phyloP scores from a whole-genome alignment of 2,329 filamentous ascomycete genomes.

The Colletotrichum spinosum region DNA sequence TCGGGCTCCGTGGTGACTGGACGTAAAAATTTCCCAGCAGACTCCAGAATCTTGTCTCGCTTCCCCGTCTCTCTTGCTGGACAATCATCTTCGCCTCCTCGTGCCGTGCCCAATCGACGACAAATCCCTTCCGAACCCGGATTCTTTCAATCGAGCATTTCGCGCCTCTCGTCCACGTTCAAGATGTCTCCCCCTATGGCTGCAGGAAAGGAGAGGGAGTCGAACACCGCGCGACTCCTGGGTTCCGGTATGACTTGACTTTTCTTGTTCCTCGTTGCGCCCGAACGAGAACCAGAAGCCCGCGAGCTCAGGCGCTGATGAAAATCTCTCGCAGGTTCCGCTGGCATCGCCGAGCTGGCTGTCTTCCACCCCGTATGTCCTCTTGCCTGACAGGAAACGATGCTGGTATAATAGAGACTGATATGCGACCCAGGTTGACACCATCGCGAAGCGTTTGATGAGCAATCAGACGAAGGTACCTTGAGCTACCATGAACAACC shows the following conservation, averaged over 20 bases:
- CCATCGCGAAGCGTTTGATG: conserved; percentile 98
- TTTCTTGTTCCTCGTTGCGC: conserved; percentile 3
- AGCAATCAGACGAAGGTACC: conserved; percentile 80
- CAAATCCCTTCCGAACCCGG: conserved; percentile 13
- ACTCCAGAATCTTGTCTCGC: conserved; percentile 25
- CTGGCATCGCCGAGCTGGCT: conserved; percentile 91
- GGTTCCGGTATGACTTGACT: conserved; percentile 77
- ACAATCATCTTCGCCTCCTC: conserved; percentile 20
- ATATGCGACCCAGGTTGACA: conserved; percentile 79
- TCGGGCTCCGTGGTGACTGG: conserved; percentile 25
- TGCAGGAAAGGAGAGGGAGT: conserved; percentile 78
- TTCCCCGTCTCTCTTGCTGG: conserved; percentile 5
- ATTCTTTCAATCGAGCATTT: conserved; percentile 10
- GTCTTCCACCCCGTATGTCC: conserved; percentile 86
- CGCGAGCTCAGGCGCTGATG: conserved; percentile 34
- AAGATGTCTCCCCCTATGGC: conserved; percentile 70
- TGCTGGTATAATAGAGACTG: conserved; percentile 9
- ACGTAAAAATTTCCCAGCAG: conserved; percentile 37
- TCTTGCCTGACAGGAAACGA: background rate
- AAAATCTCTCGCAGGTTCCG: conserved; percentile 73
- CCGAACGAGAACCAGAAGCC: background rate
- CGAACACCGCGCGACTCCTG: conserved; percentile 85
- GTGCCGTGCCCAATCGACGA: conserved; percentile 29
- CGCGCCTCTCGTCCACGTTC: conserved; percentile 22
- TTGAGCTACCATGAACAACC: conserved; percentile 61